Percentiles rank a stretch among this genome's conserved stretches.
phyloP scores from a whole-genome alignment of 495 filamentous ascomycete genomes.

The Aspergillus egyptiacus region DNA sequence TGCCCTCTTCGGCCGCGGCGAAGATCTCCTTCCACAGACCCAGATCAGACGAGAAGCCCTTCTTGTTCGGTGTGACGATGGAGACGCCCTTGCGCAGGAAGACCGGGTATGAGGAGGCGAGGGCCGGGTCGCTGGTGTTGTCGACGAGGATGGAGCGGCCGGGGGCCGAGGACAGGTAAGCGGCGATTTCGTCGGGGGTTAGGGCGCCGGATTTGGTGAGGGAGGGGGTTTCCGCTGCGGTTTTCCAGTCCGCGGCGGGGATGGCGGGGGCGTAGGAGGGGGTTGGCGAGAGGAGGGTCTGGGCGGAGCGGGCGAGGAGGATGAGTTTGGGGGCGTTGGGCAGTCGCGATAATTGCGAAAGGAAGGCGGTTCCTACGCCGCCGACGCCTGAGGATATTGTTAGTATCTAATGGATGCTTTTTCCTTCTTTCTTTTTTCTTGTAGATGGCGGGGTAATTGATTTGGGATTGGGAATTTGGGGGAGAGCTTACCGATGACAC shows the following conservation, averaged over 20 bases:
- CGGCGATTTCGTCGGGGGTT: conserved; percentile 58
- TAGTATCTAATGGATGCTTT: not conserved
- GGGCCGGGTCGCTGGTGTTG: conserved; percentile 80
- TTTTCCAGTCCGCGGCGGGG: conserved; percentile 46
- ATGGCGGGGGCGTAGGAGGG: conserved; percentile 45
- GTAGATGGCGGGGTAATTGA: conserved; percentile 2
- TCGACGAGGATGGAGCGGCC: conserved; percentile 76
- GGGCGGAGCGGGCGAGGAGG: conserved; percentile 74
- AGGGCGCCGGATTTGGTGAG: conserved; percentile 47
- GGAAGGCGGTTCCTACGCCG: conserved; percentile 87
- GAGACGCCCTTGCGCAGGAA: conserved; percentile 75
- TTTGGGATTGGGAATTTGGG: not conserved
- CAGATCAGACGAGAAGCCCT: conserved; percentile 77
- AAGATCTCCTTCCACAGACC: conserved; percentile 81
- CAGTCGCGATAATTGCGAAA: conserved; percentile 67
- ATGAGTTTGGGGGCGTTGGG: conserved; percentile 62
- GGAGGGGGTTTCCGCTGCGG: conserved; percentile 50
- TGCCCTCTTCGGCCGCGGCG: conserved; percentile 50
- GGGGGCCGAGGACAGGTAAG: conserved; percentile 64
- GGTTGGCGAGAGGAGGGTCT: conserved; percentile 57
- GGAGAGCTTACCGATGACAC: conserved; percentile 35
- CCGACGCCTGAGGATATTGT: conserved; percentile 60
- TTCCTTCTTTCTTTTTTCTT: no score
- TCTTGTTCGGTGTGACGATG: conserved; percentile 96
- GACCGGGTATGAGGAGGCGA: conserved; percentile 72